These are phyloP conservation scores for Ochetophila trinervis DNA, from an alignment of 306 rosid species.

Conservation along the genomic window DNA sequence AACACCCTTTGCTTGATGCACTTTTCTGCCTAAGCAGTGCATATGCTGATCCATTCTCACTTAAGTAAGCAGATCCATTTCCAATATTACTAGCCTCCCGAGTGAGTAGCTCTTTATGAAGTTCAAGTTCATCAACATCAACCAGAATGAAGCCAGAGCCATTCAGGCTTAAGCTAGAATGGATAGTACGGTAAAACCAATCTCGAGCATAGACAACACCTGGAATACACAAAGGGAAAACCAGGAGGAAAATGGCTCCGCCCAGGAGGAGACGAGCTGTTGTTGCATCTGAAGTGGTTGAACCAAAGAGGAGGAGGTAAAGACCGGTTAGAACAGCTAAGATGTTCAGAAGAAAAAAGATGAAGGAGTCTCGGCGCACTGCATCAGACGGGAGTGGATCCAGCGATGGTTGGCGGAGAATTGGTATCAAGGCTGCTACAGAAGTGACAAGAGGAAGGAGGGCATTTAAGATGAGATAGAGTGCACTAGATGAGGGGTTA, in stretches of 20 bases:
- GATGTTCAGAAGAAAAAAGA: constrained; percentile 65
- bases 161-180: constrained; percentile 50
- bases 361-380: constrained; percentile 59
- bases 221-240: constrained; percentile 67
- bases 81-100: constrained; percentile 38
- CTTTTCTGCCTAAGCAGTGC: constrained; percentile 15
- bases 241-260: constrained; percentile 68
- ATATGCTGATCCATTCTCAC: constrained; percentile 23
- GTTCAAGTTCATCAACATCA: constrained; percentile 83
- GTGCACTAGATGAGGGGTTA: constrained; percentile 49
- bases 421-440: constrained; percentile 57
- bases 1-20: constrained; percentile 28
- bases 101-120: constrained; percentile 69
- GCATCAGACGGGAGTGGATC: constrained; percentile 62
- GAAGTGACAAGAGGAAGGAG: constrained; percentile 69
- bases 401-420: constrained; percentile 73
- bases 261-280: constrained; percentile 48
- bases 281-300: constrained; percentile 37
- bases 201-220: constrained; percentile 67
- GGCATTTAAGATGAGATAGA: constrained; percentile 70
- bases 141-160: constrained; percentile 65
- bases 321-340: constrained; percentile 71
- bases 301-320: constrained; percentile 72
- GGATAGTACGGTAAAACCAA: constrained; percentile 54
- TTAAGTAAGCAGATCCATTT: constrained; percentile 30